These are phyloP conservation scores for Aspergillus viridinutans DNA, from an alignment of 2,329 filamentous ascomycete species.

Conservation along the genomic window DNA sequence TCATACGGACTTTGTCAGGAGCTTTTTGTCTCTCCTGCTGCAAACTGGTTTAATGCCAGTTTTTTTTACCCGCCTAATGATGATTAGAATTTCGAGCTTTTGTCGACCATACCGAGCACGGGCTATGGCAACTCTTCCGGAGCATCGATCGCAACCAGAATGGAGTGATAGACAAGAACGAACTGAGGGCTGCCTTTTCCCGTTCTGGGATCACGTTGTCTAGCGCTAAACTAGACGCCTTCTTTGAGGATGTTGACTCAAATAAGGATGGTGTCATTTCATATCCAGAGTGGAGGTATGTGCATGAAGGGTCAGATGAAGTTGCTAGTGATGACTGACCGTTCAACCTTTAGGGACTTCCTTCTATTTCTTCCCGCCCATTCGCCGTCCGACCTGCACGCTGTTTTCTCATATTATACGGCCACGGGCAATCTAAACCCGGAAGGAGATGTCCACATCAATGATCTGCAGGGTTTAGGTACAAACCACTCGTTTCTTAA, in stretches of 20 bases:
- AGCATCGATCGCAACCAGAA: conserved; percentile 82
- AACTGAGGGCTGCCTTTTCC: conserved; percentile 74
- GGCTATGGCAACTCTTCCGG: conserved; percentile 76
- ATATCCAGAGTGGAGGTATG: conserved; percentile 96
- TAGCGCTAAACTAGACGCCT: conserved; percentile 70
- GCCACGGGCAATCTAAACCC: conserved; percentile 83
- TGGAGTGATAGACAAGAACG: conserved; percentile 80
- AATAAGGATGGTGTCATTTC: conserved; percentile 83
- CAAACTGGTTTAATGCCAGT: conserved; percentile 16
- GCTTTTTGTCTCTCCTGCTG: not conserved
- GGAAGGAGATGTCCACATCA: conserved; percentile 91
- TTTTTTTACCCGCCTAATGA: conserved; percentile 18
- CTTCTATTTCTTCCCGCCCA: conserved; percentile 77
- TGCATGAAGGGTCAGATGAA: conserved; percentile 16
- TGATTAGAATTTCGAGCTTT: conserved; percentile 79
- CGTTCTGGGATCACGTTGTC: conserved; percentile 75
- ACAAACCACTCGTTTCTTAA: conserved; percentile 48
- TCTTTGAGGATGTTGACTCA: conserved; percentile 84
- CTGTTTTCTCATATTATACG: conserved; percentile 86
- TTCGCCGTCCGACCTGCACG: conserved; percentile 60
- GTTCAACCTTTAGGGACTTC: conserved; percentile 64
- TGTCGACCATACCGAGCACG: conserved; percentile 78
- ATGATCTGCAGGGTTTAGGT: conserved; percentile 94
- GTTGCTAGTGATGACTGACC: conserved; percentile 10
- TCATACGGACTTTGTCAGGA: conserved; percentile 12